Conservation (phyloP, 2,329 filamentous ascomycete genomes). For the Blastomyces emzantsi region DNA sequence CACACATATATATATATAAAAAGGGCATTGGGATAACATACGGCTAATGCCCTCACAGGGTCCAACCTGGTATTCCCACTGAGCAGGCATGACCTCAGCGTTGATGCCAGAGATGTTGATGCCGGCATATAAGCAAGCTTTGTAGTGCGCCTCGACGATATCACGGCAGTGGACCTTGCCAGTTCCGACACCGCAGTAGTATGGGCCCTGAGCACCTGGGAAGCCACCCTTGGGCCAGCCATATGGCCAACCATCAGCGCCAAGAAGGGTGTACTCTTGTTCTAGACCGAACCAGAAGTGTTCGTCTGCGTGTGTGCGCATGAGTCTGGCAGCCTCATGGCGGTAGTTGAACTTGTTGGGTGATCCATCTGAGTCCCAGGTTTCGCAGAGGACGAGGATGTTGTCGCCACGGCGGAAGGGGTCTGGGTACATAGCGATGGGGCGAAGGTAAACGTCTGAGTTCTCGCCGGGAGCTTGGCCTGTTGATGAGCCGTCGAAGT, state of each 20-base stretch:
- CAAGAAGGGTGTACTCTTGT: constrained; percentile 94
- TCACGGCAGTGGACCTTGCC: constrained; percentile 98
- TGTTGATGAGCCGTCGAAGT: constrained; percentile 84
- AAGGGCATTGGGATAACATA: constrained; percentile 38
- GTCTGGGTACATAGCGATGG: constrained; percentile 79
- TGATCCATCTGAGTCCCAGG: constrained; percentile 85
- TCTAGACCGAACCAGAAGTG: constrained; percentile 97
- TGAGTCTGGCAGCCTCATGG: constrained; percentile 79
- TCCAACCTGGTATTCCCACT: constrained; percentile 98
- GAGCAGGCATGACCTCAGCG: constrained; percentile 95
- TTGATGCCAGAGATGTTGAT: constrained; percentile 97
- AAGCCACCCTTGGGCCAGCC: constrained; percentile 84
- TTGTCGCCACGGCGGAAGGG: constrained; percentile 86
- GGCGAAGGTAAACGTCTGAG: constrained; percentile 94
- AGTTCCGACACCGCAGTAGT: constrained; percentile 97
- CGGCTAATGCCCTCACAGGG: constrained; percentile 78
- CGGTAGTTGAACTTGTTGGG: constrained; percentile 99
- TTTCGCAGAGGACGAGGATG: constrained; percentile 89
- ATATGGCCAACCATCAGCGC: constrained; percentile 76
- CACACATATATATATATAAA: no score
- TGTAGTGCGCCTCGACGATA: constrained; percentile 92
- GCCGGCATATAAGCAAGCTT: constrained; percentile 77
- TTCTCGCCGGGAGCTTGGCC: constrained; percentile 88
- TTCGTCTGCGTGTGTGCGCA: constrained; percentile 74
- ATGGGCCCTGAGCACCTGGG: constrained; percentile 86